A percentile compares a stretch with the other conserved stretches of the same genome.
phyloP scores from a whole-genome alignment of 257 asterid species.

The Solanum sparsipilum region DNA sequence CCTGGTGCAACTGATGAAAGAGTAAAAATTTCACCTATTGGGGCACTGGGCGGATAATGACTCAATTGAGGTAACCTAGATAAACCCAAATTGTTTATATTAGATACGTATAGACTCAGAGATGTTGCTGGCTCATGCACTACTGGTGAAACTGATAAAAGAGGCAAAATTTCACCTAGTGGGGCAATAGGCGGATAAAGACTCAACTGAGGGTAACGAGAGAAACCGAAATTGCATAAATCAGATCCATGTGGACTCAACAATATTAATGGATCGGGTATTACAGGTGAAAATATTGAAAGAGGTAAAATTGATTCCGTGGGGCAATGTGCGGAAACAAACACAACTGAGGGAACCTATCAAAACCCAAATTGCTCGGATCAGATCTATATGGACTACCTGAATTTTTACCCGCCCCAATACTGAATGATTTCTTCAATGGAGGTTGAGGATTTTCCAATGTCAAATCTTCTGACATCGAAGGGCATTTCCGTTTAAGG shows the following conservation, averaged over 20 bases:
- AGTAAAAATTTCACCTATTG: neutral
- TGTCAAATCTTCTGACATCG: neutral
- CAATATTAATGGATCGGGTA: neutral
- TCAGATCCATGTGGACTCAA: neutral
- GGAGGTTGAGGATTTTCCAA: neutral
- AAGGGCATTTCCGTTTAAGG: neutral
- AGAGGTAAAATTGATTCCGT: neutral
- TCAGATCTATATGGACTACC: neutral
- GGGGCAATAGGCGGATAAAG: neutral
- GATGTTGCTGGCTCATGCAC: neutral
- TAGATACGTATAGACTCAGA: neutral
- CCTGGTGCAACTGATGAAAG: no score
- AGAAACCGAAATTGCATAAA: neutral
- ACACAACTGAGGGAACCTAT: neutral
- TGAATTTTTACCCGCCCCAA: neutral
- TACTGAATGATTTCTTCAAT: neutral
- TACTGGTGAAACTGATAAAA: neutral
- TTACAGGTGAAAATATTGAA: neutral
- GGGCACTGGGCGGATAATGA: neutral
- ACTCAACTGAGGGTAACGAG: neutral
- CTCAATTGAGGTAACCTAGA: neutral
- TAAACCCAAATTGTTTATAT: no score
- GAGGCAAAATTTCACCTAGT: neutral
- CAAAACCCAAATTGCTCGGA: neutral
- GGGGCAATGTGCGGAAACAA: neutral